Evolutionary conservation across 768 basidiomycete genomes (phyloP), one percentile per base, ranked within the genome.

Genomic region (Gymnopilus junonius): DNA sequence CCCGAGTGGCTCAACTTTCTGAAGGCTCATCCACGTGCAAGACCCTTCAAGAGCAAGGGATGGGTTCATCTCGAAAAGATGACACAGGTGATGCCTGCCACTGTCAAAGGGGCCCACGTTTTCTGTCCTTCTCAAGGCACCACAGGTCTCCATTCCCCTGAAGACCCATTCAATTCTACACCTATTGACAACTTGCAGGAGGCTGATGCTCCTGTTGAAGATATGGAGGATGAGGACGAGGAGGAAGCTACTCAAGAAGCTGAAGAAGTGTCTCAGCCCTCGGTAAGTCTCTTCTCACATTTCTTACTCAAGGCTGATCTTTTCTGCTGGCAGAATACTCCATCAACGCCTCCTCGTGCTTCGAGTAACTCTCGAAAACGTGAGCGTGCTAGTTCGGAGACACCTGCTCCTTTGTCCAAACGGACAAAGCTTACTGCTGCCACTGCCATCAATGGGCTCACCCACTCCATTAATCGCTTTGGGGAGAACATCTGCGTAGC

Each of bases 21-120:
- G 0, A 54, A 42, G 21, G 62, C 55, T 10, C 70, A 73, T 56
- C 71, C 70, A 6, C 59, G 40, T 8, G 73, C 70, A 5, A 69
- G 64, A 15, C 69, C 70, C 8, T 73, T 74, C 56, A 17, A 61
- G 0, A 73, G 73, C 64, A 60, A 67, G 34, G 73, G 71, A 0
- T 74, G 69, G 71, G 15, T 25, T 1, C 61, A 70, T 32, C 45
- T 69, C 8, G 6, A 2, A 4, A 57, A 61, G 29, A 15, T 70
- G 8, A 11, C 25, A 0, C 42, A 21, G 5, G n/a, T 71, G 3
- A 64, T 68, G 62, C 68, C 69, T 0, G 35, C 55, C n/a, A 50
- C 48, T 4, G 27, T 14, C 1, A 4, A 8, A 5, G 48, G 48
- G 4, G 27, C 48, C 25, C 11, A 50, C 20, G 29, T 50, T 6